Base-by-base conservation (phyloP, 768 basidiomycete species). In the Dacryopinax primogenitus region DNA sequence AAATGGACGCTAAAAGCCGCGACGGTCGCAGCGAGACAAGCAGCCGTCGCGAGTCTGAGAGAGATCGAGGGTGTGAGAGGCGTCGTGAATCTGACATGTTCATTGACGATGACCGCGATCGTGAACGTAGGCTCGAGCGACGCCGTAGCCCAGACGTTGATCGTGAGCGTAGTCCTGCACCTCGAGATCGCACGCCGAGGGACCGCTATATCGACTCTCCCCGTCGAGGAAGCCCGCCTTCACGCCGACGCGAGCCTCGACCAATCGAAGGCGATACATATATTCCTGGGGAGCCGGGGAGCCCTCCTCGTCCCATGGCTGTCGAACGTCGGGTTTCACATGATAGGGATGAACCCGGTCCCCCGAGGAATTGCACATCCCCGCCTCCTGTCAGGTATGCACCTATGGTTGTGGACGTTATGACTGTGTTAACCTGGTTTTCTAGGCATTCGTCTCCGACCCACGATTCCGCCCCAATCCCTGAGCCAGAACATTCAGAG, bases 371-470 rank as follows among this genome's bases (percentile, higher is more conserved):
- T 64, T 76, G 73, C 66, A 77, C 76, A 47, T 74, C 71, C 67
- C 78, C 75, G 68, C 83, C 76, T 23, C 63, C 72, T 71, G 62
- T 74, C 35, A 51, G 37, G 78, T 44, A 82, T 80, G 30, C 78
- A 80, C 47, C 79, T 76, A 73, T 33, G 78, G 71, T 65, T 41
- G 63, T 64, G n/a, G 13, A 63, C 32, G 30, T 34, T 63, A 63
- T 28, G 33, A 67, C 45, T n/a, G n/a, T n/a, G n/a, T n/a, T n/a
- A n/a, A n/a, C n/a, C n/a, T n/a, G n/a, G n/a, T n/a, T n/a, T n/a
- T n/a, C n/a, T n/a, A 90, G 88, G 70, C 83, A 89, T 64, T 80
- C 81, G 35, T 88, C 89, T 18, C 87, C 88, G 23, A 79, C 80
- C 32, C 88, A 90, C 69, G 87, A 88, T 21, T 81, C 82, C 30